Evolutionary conservation across 2,329 filamentous ascomycete species (phyloP).

Genomic region (Aureobasidium musti): DNA sequence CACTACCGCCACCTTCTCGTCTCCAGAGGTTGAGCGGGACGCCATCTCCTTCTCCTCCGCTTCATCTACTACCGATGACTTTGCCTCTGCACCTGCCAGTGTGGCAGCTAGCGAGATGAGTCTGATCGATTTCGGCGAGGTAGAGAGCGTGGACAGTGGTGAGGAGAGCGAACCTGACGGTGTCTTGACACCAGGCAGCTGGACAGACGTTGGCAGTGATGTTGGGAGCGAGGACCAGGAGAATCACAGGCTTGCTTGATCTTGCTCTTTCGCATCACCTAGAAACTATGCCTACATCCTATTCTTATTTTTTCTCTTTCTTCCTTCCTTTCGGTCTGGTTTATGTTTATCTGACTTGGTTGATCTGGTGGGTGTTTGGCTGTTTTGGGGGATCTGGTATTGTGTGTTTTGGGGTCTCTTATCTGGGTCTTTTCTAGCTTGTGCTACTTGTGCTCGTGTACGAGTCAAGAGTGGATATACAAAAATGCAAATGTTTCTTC

Average conservation of each 20-base stretch:
- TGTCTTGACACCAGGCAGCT: conserved; percentile 42
- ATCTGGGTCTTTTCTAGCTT: not conserved
- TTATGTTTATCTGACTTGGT: not conserved
- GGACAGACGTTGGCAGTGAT: conserved; percentile 43
- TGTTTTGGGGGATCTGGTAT: not conserved
- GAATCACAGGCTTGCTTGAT: conserved; percentile 1
- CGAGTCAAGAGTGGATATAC: not conserved
- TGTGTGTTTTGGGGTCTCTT: not conserved
- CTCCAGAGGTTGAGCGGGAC: conserved; percentile 17
- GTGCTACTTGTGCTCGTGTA: not conserved
- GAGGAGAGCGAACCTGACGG: conserved; percentile 35
- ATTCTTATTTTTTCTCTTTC: no score
- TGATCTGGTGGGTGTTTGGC: not conserved
- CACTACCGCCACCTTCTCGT: conserved; percentile 15
- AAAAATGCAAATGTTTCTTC: not conserved
- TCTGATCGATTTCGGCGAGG: conserved; percentile 40
- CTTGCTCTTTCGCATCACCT: not conserved
- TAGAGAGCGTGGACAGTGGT: conserved; percentile 35
- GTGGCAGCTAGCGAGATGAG: conserved; percentile 38
- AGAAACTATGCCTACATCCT: not conserved
- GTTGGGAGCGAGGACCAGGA: conserved; percentile 31
- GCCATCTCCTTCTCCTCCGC: conserved; percentile 13
- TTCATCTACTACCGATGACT: not conserved
- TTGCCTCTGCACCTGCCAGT: conserved; percentile 9
- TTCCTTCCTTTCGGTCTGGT: not conserved